Evolutionary conservation across 495 filamentous ascomycete species (phyloP).

Genomic region (Filosporella fistucella): DNA sequence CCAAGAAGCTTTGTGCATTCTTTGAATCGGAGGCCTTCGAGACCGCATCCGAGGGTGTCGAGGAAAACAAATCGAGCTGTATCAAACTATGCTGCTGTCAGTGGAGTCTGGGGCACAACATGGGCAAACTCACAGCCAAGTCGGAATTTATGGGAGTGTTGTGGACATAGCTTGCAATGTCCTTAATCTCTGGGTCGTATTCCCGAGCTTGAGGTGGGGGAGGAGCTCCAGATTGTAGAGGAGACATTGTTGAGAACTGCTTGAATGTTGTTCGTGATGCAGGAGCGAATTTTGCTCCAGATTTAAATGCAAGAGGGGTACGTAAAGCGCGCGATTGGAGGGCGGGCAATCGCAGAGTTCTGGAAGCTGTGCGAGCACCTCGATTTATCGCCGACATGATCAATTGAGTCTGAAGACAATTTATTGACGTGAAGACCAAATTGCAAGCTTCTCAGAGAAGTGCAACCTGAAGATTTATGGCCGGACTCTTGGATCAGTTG

Average conservation of each 20-base stretch:
- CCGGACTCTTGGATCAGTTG: not conserved
- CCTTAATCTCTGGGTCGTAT: slow-evolving; percentile 88
- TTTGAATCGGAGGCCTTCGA: slow-evolving; percentile 92
- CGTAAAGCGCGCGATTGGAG: slow-evolving; percentile 23
- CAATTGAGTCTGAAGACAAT: slow-evolving; percentile 16
- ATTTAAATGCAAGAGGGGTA: slow-evolving; percentile 18
- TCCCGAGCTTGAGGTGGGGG: slow-evolving; percentile 47
- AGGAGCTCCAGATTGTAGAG: slow-evolving; percentile 46
- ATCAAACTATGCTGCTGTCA: slow-evolving; percentile 63
- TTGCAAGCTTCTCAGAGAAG: not conserved
- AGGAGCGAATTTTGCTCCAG: slow-evolving; percentile 10
- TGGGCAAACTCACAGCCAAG: slow-evolving; percentile 66
- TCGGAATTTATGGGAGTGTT: slow-evolving; percentile 86
- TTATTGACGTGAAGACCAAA: not conserved
- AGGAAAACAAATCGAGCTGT: slow-evolving; percentile 87
- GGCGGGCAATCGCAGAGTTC: slow-evolving; percentile 20
- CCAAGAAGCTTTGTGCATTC: slow-evolving; percentile 93
- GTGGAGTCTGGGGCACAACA: slow-evolving; percentile 15
- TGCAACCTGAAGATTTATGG: not conserved
- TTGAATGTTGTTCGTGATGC: slow-evolving; percentile 15
- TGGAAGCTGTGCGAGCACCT: slow-evolving; percentile 23
- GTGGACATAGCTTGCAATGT: slow-evolving; percentile 92
- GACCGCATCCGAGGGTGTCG: slow-evolving; percentile 93
- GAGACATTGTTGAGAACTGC: slow-evolving; percentile 53
- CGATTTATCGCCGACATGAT: slow-evolving; percentile 26